Base-by-base conservation (phyloP, 2,329 filamentous ascomycete genomes). In the Penicillium freii region DNA sequence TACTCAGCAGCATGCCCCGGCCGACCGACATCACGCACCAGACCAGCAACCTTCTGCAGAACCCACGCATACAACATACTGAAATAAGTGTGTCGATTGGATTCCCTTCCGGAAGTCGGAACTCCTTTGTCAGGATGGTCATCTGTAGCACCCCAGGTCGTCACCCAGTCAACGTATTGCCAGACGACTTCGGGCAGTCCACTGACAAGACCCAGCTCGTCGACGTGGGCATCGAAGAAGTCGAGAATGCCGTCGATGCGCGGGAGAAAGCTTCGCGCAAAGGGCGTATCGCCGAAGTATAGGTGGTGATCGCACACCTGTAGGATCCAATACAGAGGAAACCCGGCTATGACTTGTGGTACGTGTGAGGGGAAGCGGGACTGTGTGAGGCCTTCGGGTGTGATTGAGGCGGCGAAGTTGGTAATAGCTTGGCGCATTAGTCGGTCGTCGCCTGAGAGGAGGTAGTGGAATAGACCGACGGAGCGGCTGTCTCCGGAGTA, bases 1-100 rank as follows among this genome's bases (percentile, higher is more conserved):
- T 73, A 73, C 50, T 73, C 71, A 2, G 45, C 31, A 21, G 68
- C 61, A 49, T 66, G 74, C 57, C 36, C 73, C 0, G 73, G 68
- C 5, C 77, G 64, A 0, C 71, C 73, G 9, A 76, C 64, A 10
- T 68, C 62, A 5, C 63, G 65, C 4, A 73, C 50, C 0, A 80
- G 67, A 1, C 45, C 10, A 0, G 77, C 74, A 0, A 70, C 71
- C 29, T 71, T 63, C 4, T 69, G 65, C 0, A 80, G 63, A 0
- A 70, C 69, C 45, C 73, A 75, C 0, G 73, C 74, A 50, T 77
- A 78, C 0, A 79, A 62, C 65, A 76, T 62, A 49, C 71, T 78
- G 58, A 73, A 74, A 54, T 77, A 79, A 0, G 77, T 77, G 42
- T 76, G 73, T 4, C 69, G 53, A 47, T 77, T 77, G 2, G 73